Conservation (phyloP, 1,284 basidiomycete genomes). For the Porodaedalea pini region DNA sequence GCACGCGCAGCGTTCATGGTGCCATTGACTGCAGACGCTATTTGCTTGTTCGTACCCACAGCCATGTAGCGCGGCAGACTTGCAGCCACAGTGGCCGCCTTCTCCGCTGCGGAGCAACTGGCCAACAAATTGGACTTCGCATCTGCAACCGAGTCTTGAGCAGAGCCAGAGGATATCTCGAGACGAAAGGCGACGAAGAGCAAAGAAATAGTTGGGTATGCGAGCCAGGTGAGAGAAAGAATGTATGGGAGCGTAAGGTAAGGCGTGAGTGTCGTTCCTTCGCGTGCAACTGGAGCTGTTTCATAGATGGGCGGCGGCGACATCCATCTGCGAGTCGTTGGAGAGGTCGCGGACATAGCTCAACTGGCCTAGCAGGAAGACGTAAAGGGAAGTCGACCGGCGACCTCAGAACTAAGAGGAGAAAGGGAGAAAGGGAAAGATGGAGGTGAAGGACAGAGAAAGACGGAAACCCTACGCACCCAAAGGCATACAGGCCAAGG, state of each 20-base stretch:
- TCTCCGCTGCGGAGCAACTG: conserved; percentile 80
- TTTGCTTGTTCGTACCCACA: conserved; percentile 75
- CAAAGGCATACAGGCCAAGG: conserved; percentile 1
- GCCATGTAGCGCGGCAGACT: conserved; percentile 88
- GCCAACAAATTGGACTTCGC: conserved; percentile 73
- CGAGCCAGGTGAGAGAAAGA: conserved; percentile 81
- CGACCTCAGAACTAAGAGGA: conserved; percentile 33
- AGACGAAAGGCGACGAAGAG: conserved; percentile 84
- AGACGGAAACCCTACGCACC: background rate
- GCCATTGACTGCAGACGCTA: conserved; percentile 73
- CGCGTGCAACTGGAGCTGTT: conserved; percentile 38
- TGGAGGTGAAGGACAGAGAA: background rate
- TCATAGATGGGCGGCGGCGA: conserved; percentile 54
- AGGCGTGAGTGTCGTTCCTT: conserved; percentile 60
- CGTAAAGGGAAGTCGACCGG: conserved; percentile 40
- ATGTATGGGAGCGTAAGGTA: conserved; percentile 82
- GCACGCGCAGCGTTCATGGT: conserved; percentile 74
- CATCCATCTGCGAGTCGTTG: conserved; percentile 35
- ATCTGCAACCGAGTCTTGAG: conserved; percentile 61
- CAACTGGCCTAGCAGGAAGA: conserved; percentile 24
- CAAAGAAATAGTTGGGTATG: conserved; percentile 81
- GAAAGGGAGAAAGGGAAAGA: conserved; percentile 5
- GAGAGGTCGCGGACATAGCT: conserved; percentile 32
- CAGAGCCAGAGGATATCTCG: conserved; percentile 65
- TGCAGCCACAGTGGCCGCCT: conserved; percentile 76